Conservation (phyloP, 2,329 filamentous ascomycete species). For the Alternaria postmessia region DNA sequence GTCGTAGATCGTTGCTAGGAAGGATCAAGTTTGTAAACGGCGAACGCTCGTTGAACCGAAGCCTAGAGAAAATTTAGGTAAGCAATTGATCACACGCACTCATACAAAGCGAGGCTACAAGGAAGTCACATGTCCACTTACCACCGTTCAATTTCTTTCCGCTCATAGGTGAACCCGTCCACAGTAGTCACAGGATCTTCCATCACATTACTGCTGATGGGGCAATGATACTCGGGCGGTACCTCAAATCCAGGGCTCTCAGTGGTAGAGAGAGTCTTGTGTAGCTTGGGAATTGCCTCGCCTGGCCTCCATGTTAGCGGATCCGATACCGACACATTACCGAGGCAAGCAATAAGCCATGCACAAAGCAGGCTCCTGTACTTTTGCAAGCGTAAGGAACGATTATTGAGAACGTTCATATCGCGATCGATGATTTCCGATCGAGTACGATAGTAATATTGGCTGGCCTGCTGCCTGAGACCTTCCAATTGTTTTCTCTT, state of each 20-base stretch:
- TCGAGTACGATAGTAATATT: not conserved
- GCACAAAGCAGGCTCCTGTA: constrained; percentile 12
- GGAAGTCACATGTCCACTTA: not conserved
- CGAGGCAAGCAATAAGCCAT: constrained; percentile 4
- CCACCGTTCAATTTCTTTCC: constrained; percentile 7
- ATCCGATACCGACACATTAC: not conserved
- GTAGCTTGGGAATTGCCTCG: constrained; percentile 24
- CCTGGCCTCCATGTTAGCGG: constrained; percentile 38
- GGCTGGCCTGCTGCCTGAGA: not conserved
- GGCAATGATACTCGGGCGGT: constrained; percentile 38
- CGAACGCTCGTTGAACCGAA: not conserved
- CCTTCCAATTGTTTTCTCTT: constrained; percentile 5
- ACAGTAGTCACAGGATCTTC: constrained; percentile 45
- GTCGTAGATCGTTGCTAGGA: not conserved
- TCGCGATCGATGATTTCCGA: constrained; percentile 1
- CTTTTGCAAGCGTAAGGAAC: constrained; percentile 2
- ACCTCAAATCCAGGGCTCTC: constrained; percentile 25
- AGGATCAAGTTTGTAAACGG: not conserved
- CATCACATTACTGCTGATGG: constrained; percentile 45
- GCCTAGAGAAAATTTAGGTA: not conserved
- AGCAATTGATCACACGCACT: not conserved
- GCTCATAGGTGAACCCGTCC: constrained; percentile 47
- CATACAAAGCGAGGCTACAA: not conserved
- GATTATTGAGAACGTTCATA: constrained; percentile 1
- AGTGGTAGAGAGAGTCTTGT: not conserved